Percentiles rank a stretch among this genome's conserved stretches.
Evolutionary conservation across 1,139 yeast genomes (phyloP).

Genomic region (Williopsis jadinii): DNA sequence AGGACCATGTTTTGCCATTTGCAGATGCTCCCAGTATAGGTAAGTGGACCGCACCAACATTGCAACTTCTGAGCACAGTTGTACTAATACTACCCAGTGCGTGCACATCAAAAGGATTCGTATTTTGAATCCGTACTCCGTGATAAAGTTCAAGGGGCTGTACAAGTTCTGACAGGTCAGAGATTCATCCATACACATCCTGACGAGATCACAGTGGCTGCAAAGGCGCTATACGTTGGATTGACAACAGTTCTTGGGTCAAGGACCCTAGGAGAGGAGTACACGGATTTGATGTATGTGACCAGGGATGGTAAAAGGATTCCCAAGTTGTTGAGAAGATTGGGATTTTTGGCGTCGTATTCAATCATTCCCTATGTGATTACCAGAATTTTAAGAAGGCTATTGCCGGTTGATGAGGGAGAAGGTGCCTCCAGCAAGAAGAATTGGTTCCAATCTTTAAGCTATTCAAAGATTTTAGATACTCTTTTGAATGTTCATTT

Average conservation of each 20-base stretch:
- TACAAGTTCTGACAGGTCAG: slow-evolving; percentile 57
- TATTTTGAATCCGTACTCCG: slow-evolving; percentile 56
- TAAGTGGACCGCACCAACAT: slow-evolving; percentile 2
- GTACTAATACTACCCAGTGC: slow-evolving; percentile 28
- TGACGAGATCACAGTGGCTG: slow-evolving; percentile 51
- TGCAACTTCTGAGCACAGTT: no score
- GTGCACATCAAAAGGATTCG: slow-evolving; percentile 86
- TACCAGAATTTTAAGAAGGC: slow-evolving; percentile 23
- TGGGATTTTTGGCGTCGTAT: slow-evolving; percentile 48
- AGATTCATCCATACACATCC: slow-evolving; percentile 60
- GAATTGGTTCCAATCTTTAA: slow-evolving; percentile 10
- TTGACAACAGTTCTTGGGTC: slow-evolving; percentile 72
- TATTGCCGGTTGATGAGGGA: slow-evolving; percentile 9
- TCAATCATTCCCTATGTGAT: slow-evolving; percentile 51
- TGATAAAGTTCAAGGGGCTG: slow-evolving; percentile 47
- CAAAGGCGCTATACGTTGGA: slow-evolving; percentile 54
- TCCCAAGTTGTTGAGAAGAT: slow-evolving; percentile 40
- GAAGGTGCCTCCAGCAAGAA: slow-evolving; percentile 21
- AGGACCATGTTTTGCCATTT: slow-evolving; percentile 8
- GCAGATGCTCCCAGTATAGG: slow-evolving; percentile 19
- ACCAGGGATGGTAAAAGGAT: slow-evolving; percentile 41
- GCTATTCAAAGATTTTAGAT: slow-evolving; percentile 42
- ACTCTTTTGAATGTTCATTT: slow-evolving; percentile 59
- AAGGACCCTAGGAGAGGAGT: slow-evolving; percentile 89
- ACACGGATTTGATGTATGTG: slow-evolving; percentile 77